Conservation (phyloP, 1,284 basidiomycete species). For the Trichosporon sp. region DNA sequence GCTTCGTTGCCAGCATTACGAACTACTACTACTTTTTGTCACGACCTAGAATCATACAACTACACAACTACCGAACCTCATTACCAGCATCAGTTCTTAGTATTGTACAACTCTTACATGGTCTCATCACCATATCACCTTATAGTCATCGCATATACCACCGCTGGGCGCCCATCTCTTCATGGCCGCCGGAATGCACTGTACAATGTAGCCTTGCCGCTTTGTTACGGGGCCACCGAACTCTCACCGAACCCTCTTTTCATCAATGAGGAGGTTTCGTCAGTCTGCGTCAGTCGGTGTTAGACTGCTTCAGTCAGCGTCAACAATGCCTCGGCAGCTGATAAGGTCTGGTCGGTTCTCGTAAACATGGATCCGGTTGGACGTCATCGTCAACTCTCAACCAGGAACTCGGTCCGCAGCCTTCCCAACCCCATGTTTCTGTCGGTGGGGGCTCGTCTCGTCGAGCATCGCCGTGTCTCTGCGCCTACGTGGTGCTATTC, state of each 20-base stretch:
- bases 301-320: not conserved
- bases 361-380: not conserved
- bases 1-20: not conserved
- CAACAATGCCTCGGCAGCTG: not conserved
- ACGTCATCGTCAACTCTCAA: too few species aligned
- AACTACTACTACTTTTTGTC: not conserved
- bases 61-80: not conserved
- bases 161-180: conserved; percentile 4
- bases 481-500: too few species aligned
- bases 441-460: too few species aligned
- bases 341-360: not conserved
- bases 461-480: too few species aligned
- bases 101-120: conserved; percentile 7
- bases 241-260: not conserved
- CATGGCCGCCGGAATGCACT: conserved; percentile 7
- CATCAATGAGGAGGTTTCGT: not conserved
- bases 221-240: not conserved
- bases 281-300: not conserved
- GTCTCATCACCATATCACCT: conserved; percentile 18
- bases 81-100: not conserved
- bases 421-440: too few species aligned
- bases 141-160: conserved; percentile 18
- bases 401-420: too few species aligned
- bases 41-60: conserved; percentile 16
- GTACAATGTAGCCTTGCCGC: not conserved